Evolutionary conservation across 148 eudicot genomes (phyloP).

Genomic region (Limonium bicolor): DNA sequence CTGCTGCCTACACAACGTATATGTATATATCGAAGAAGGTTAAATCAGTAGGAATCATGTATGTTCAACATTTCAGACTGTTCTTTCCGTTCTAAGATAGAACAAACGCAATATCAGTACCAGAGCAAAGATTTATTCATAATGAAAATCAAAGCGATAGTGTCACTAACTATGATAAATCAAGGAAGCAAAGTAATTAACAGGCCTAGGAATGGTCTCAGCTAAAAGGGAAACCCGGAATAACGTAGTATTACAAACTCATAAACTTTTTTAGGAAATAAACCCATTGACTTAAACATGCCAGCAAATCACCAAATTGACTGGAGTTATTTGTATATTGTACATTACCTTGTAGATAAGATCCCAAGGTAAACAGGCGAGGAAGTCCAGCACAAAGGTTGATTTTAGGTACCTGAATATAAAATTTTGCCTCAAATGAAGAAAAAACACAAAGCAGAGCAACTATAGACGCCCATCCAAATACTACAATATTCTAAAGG

Average conservation of each 20-base stretch:
- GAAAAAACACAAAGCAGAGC: neutral
- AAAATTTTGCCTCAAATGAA: neutral
- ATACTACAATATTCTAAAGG: too few species aligned
- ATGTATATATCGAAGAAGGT: neutral
- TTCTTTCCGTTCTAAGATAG: neutral
- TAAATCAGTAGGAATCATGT: too few species aligned
- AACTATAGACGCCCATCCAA: too few species aligned
- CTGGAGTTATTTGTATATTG: too few species aligned
- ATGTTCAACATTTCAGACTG: too few species aligned
- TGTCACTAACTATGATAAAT: too few species aligned
- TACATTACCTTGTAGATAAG: slow-evolving; percentile 62
- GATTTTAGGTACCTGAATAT: slow-evolving; percentile 74
- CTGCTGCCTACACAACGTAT: slow-evolving; percentile 31
- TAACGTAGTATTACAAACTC: too few species aligned
- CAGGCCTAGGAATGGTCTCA: too few species aligned
- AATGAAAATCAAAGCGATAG: neutral
- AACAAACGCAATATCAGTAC: neutral
- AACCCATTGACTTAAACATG: too few species aligned
- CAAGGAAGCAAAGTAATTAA: too few species aligned
- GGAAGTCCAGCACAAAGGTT: slow-evolving; percentile 52
- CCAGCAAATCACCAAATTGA: neutral
- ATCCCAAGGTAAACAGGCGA: slow-evolving; percentile 92
- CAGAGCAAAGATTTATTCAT: neutral
- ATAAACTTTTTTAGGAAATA: too few species aligned
- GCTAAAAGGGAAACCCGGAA: too few species aligned